Evolutionary conservation across 2,329 filamentous ascomycete species (phyloP).

Genomic region (Leptographium procerum): DNA sequence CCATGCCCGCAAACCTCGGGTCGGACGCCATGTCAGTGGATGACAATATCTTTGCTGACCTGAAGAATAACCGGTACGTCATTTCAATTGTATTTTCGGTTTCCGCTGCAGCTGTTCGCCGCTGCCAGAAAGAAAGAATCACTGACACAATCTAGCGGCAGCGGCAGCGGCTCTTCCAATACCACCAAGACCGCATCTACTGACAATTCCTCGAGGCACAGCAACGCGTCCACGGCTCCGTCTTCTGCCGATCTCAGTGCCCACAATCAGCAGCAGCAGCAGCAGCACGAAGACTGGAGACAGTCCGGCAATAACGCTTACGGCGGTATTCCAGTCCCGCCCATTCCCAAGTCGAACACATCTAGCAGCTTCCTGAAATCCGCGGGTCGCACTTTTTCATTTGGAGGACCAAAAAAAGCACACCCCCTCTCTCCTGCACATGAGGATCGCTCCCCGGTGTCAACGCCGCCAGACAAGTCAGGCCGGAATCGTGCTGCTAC

Average conservation of each 20-base stretch:
- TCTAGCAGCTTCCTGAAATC: slow-evolving; percentile 40
- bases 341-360: slow-evolving; percentile 34
- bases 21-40: slow-evolving; percentile 25
- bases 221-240: slow-evolving; percentile 49
- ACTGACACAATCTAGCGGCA: slow-evolving; percentile 17
- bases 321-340: slow-evolving; percentile 27
- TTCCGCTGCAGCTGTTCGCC: neutral
- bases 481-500: slow-evolving; percentile 39
- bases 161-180: slow-evolving; percentile 49
- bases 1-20: slow-evolving; percentile 26
- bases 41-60: slow-evolving; percentile 47
- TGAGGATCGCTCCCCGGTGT: slow-evolving; percentile 20
- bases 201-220: slow-evolving; percentile 51
- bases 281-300: slow-evolving; percentile 26
- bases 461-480: slow-evolving; percentile 13
- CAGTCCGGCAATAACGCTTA: slow-evolving; percentile 25
- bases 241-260: slow-evolving; percentile 39
- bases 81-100: neutral
- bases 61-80: slow-evolving; percentile 45
- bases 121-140: neutral
- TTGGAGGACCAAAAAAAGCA: slow-evolving; percentile 44
- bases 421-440: slow-evolving; percentile 24
- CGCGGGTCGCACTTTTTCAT: slow-evolving; percentile 48
- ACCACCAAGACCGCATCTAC: slow-evolving; percentile 48
- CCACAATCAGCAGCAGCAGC: slow-evolving; percentile 13